Base-by-base conservation (phyloP, 2,329 filamentous ascomycete species). In the Talaromyces sp. region DNA sequence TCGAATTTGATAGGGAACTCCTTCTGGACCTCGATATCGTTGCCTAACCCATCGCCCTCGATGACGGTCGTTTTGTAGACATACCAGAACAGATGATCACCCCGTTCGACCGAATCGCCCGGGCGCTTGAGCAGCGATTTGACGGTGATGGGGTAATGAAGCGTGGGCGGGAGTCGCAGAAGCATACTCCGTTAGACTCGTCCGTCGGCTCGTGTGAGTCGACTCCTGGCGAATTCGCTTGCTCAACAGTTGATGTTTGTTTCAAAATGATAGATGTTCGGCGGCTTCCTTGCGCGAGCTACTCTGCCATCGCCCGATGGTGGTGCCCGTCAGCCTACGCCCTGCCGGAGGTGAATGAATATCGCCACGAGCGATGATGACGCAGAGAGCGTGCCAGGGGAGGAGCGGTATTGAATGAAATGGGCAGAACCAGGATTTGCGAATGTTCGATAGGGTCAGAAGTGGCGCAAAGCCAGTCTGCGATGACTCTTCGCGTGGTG, bases 131-230 rank as follows among this genome's bases (percentile, higher is more conserved):
- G 86, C 67, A 98, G 85, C 78, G 92, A 90, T 72, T 89, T 93
- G 79, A 99, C 89, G 71, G 90, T 96, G 79, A 98, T 93, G 72
- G 95, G 95, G 79, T 98, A 99, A 79, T 90, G 91, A 71, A 97
- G 87, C 79, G 86, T 79, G 63, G 77, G 68, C 67, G 81, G 81
- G 70, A 83, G 72, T 75, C 77, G 78, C 72, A 83, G 74, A 73
- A 81, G 79, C 81, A 83, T 83, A 65, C 71, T 75, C 70, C 60
- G 67, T 61, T 63, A 25, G 47, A 31, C 22, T 38, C 15, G 38
- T 45, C 31, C 2, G n/a, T 56, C 49, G 34, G 38, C 36, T 38
- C 49, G 29, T 38, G 53, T 11, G 45, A 60, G 45, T 54, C 31
- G 49, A 61, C 27, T 56, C 27, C 17, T 64, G 53, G 53, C n/a